These are phyloP conservation scores for Arthrobotrys sphaeroides DNA, from an alignment of 2,329 filamentous ascomycete genomes.

Conservation along the genomic window DNA sequence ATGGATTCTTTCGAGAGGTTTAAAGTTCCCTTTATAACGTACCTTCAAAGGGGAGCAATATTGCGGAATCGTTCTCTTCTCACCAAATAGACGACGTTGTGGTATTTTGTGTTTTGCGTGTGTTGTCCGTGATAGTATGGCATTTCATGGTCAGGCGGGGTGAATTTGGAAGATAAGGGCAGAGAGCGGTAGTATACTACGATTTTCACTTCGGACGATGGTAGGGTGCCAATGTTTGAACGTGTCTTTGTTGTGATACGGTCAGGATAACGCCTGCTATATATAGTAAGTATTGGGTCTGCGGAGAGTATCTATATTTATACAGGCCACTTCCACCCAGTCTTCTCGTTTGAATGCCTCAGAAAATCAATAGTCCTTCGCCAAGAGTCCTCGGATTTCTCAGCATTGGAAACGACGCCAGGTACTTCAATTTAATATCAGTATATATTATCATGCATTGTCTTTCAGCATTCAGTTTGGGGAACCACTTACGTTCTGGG, in stretches of 20 bases:
- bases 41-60: background rate
- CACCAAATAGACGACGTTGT: background rate
- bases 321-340: conserved; percentile 31
- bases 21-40: background rate
- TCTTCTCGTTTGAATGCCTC: conserved; percentile 29
- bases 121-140: too few species aligned
- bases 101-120: background rate
- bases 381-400: conserved; percentile 42
- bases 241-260: too few species aligned
- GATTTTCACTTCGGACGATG: too few species aligned
- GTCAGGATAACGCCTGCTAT: background rate
- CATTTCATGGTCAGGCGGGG: too few species aligned
- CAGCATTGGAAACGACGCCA: conserved; percentile 47
- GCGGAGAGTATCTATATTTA: background rate
- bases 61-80: background rate
- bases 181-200: too few species aligned
- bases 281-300: background rate
- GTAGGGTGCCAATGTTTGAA: too few species aligned
- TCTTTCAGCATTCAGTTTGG: background rate
- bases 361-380: conserved; percentile 14
- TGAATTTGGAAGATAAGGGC: too few species aligned
- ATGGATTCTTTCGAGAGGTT: background rate
- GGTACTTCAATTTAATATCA: conserved; percentile 44
- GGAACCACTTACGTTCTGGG: conserved; percentile 55
- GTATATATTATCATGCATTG: background rate